Base-by-base conservation (phyloP, 202 grass and related monocot genomes). In the Digitaria exilis region DNA sequence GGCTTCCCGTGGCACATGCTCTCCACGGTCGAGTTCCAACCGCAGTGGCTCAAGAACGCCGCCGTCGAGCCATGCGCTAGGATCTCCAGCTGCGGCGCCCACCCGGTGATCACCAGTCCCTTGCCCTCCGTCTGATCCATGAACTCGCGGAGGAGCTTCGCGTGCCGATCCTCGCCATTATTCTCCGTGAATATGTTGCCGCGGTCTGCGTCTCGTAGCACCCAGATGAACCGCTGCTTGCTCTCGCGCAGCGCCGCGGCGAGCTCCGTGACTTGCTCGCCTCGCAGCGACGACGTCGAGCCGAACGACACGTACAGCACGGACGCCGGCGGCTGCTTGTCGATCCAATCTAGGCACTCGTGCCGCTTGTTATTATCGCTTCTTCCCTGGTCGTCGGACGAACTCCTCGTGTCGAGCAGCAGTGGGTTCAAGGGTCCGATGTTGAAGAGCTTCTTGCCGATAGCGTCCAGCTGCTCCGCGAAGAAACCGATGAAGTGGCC, bases 1-100 rank as follows among this genome's bases (percentile, higher is more conserved):
- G 86, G 90, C 65, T 89, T 84, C 32, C 90, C 88, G 21, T 88
- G 84, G 77, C 86, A 79, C 21, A 93, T 43, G 51, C 88, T 92
- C 78, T 97, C 90, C 52, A 93, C 26, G 45, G 83, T 84, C 0
- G 92, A 97, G 79, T 97, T 97, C 95, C 92, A 97, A 11, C 88
- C 88, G 52, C 95, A 95, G 67, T 97, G 95, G 41, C 90, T 97
- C 86, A 95, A 44, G 87, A 97, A 97, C 28, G 79, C 88, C 1
- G 71, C 86, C 0, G 80, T 93, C 11, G 90, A 75, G 39, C 46
- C 45, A 62, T 91, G 92, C 46, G 86, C 85, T 17, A 95, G 85
- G 71, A 97, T 94, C 63, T 93, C 89, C 18, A 93, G 73, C 79
- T 88, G 90, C 45, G 90, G 90, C 11, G 90, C 93, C 93, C 93